Percentiles rank a stretch among this genome's conserved stretches.
phyloP scores from a whole-genome alignment of 2,329 filamentous ascomycete species.

The Alternaria panax region DNA sequence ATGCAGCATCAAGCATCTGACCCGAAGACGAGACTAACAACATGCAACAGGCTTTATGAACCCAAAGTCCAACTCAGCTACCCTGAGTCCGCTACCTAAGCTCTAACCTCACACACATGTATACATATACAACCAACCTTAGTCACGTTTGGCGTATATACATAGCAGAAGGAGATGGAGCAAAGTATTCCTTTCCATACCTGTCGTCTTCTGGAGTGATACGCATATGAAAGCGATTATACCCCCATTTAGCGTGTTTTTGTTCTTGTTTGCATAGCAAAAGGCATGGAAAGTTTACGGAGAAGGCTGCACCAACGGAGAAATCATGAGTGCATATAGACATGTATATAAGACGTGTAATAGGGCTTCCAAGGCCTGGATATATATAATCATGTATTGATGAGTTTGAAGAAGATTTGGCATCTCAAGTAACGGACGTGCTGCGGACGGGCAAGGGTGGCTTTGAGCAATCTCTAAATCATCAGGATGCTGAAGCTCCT shows the following conservation, averaged over 20 bases:
- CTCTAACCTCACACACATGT: not conserved
- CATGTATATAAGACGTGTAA: not conserved
- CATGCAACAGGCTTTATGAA: slow-evolving; percentile 19
- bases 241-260: not conserved
- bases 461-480: not conserved
- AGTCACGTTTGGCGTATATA: not conserved
- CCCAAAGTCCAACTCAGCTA: slow-evolving; percentile 20
- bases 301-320: not conserved
- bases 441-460: not conserved
- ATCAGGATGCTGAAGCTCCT: not conserved
- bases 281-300: not conserved
- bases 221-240: not conserved
- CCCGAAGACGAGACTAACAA: not conserved
- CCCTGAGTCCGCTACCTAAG: slow-evolving; percentile 12
- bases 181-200: too few species aligned
- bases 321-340: not conserved
- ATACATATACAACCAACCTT: not conserved
- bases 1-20: not conserved
- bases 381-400: not conserved
- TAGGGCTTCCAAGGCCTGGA: not conserved
- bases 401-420: too few species aligned
- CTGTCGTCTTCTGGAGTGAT: not conserved
- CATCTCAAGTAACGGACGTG: not conserved
- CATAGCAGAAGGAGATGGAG: not conserved
- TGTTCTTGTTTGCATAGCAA: not conserved